phyloP scores from a whole-genome alignment of 805 yeast species.

The Saccharomycopsis babjevae region DNA sequence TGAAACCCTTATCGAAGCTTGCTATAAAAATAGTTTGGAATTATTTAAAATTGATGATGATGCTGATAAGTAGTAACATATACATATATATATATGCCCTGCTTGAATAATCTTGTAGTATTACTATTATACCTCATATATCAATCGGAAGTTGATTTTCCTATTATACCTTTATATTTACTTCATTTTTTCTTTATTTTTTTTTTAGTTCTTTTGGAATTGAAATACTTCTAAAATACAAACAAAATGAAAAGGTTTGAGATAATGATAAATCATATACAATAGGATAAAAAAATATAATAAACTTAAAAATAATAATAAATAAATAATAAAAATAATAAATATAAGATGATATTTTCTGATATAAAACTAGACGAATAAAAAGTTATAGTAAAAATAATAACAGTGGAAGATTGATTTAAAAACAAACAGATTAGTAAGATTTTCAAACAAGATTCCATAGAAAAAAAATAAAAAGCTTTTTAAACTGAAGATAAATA shows the following conservation, averaged over 20 bases:
- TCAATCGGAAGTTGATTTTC: too few relatives aligned
- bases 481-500: background rate
- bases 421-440: background rate
- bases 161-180: too few relatives aligned
- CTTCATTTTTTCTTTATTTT: background rate
- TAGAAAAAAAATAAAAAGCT: background rate
- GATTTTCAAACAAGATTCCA: background rate
- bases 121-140: too few relatives aligned
- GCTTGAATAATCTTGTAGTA: too few relatives aligned
- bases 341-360: background rate
- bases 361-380: background rate
- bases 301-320: background rate
- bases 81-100: background rate
- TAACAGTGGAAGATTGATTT: background rate
- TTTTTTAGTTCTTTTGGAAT: background rate
- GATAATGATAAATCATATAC: background rate
- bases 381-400: background rate
- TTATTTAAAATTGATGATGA: constrained; percentile 32
- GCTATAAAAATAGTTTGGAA: constrained; percentile 41
- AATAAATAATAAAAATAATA: background rate
- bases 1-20: constrained; percentile 35
- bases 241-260: background rate
- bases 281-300: background rate
- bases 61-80: background rate
- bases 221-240: background rate